Evolutionary conservation across 345 rosid species (phyloP), one percentile per base, ranked within the genome.

Genomic region (Cardamine occulta): DNA sequence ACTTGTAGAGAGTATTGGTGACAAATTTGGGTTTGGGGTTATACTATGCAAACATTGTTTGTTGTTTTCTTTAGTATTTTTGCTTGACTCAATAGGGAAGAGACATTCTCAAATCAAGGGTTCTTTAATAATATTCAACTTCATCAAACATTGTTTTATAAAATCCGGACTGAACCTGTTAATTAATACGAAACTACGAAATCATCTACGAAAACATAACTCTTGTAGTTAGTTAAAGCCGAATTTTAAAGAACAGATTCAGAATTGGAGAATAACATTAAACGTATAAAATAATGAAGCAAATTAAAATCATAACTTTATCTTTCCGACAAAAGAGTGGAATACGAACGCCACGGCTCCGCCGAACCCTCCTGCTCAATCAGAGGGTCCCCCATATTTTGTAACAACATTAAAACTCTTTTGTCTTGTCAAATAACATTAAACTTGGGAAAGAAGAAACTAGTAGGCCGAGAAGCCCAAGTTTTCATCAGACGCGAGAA

Each of bases 1-100:
- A 60, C 88, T 24, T 89, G 92, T 72, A 51, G 73, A 39, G 98
- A 89, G 53, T 91, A 85, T 82, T 93, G 98, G 98, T 93, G 91
- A 89, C 89, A 86, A 14, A 15, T 5, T 44, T 44, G 49, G 6
- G 49, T 15, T 47, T 7, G 52, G 12, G 18, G 11, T 32, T 18
- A 18, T 35, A 34, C 26, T 17, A 34, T 2, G 24, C 4, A 32
- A 10, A 32, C 14, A 51, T 4, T 23, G 28, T 18, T 48, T 48
- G 48, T 48, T 47, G 53, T 12, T 11, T 23, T 23, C 7, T 5
- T 19, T 42, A 14, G 8, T 14, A 14, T 10, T 11, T 18, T 23
- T 53, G 11, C 8, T 10, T 2, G 23, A 23, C 17, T 48, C 52
- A 17, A 1, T 8, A 17, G 9, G 21, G 21, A 47, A 47, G 52